Conservation (phyloP, 495 filamentous ascomycete species). For the Lepidopterella palustris region DNA sequence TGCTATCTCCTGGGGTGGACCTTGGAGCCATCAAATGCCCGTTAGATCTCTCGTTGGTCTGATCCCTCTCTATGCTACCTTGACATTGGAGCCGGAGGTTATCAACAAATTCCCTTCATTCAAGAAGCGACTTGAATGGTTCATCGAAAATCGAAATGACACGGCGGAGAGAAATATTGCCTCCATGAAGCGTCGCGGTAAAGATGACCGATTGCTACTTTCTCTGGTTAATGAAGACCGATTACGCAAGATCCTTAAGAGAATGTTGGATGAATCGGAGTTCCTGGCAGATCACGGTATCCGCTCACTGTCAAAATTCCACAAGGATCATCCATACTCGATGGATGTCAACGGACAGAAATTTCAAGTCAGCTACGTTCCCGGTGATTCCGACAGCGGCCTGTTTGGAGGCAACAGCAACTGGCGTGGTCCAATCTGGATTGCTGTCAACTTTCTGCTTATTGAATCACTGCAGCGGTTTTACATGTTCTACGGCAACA, state of each 20-base stretch:
- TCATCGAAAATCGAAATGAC: conserved; percentile 76
- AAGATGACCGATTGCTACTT: conserved; percentile 77
- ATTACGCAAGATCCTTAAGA: conserved; percentile 72
- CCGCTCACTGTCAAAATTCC: conserved; percentile 86
- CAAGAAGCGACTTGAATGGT: conserved; percentile 89
- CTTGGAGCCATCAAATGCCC: conserved; percentile 85
- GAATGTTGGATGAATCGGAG: conserved; percentile 91
- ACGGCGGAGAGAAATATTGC: conserved; percentile 88
- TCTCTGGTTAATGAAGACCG: conserved; percentile 86
- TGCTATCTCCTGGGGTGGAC: conserved; percentile 90
- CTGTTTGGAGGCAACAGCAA: conserved; percentile 97
- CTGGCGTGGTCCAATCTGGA: conserved; percentile 91
- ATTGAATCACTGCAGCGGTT: conserved; percentile 88
- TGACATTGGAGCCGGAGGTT: conserved; percentile 87
- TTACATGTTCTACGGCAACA: conserved; percentile 90
- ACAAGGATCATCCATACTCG: conserved; percentile 81
- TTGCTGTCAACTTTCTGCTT: conserved; percentile 91
- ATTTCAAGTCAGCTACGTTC: conserved; percentile 83
- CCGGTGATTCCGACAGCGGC: conserved; percentile 88
- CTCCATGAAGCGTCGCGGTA: conserved; percentile 79
- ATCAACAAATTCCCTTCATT: conserved; percentile 90
- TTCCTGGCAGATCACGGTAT: conserved; percentile 89
- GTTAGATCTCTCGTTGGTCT: conserved; percentile 87
- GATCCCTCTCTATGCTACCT: conserved; percentile 85
- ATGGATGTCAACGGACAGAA: conserved; percentile 94